These are phyloP conservation scores for Lachancea dasiensis DNA, from an alignment of 805 yeast genomes.

Conservation along the genomic window DNA sequence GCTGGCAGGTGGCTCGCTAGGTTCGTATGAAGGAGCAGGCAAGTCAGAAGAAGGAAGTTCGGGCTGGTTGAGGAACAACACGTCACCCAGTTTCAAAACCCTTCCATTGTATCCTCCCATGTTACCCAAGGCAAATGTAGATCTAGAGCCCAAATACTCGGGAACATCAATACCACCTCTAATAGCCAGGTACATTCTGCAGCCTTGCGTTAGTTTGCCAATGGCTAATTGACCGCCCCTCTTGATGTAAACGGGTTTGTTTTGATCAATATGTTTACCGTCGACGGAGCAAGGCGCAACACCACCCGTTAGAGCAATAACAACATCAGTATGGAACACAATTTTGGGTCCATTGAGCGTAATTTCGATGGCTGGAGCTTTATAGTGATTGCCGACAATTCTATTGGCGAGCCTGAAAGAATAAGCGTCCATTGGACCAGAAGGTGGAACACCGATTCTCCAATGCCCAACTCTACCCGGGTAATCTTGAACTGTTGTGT, in stretches of 20 bases:
- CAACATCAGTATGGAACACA: constrained; percentile 72
- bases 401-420: constrained; percentile 86
- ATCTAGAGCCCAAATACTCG: constrained; percentile 90
- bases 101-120: constrained; percentile 96
- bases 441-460: constrained; percentile 88
- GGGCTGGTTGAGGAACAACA: constrained; percentile 78
- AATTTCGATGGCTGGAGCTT: constrained; percentile 85
- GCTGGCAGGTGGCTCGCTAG: constrained; percentile 48
- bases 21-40: constrained; percentile 67
- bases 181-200: constrained; percentile 84
- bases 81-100: constrained; percentile 87
- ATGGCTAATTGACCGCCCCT: constrained; percentile 74
- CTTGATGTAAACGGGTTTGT: constrained; percentile 64
- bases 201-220: constrained; percentile 78
- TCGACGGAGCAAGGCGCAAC: constrained; percentile 59
- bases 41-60: constrained; percentile 57
- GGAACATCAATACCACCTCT: constrained; percentile 93
- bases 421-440: constrained; percentile 96
- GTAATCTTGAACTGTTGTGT: constrained; percentile 93
- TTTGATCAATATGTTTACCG: constrained; percentile 50
- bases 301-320: constrained; percentile 88
- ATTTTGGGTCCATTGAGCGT: constrained; percentile 85
- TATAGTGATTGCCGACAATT: constrained; percentile 78
- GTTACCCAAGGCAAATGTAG: constrained; percentile 89
- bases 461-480: constrained; percentile 77